A percentile compares a stretch with the other conserved stretches of the same genome.
phyloP scores from a whole-genome alignment of 768 basidiomycete species.

The Podaxis mareebaensis region DNA sequence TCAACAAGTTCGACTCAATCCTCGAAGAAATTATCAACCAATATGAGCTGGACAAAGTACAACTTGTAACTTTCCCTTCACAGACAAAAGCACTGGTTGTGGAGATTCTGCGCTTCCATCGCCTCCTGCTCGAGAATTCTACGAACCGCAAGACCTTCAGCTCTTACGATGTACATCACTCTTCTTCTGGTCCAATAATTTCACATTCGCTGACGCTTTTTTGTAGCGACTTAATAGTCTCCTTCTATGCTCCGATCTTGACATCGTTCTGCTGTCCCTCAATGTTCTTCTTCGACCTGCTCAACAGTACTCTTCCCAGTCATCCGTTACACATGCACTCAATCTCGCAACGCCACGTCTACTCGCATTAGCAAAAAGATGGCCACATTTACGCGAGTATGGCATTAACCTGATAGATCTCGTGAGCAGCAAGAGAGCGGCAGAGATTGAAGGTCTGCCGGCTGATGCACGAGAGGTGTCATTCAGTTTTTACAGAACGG shows the following conservation, averaged over 20 bases:
- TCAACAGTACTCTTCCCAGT: conserved; percentile 91
- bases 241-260: conserved; percentile 85
- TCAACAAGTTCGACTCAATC: conserved; percentile 93
- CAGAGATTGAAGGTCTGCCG: conserved; percentile 64
- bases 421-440: conserved; percentile 51
- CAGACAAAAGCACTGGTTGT: conserved; percentile 72
- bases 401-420: conserved; percentile 77
- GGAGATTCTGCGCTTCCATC: conserved; percentile 86
- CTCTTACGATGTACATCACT: conserved; percentile 86
- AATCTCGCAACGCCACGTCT: conserved; percentile 81
- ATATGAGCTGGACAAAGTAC: conserved; percentile 85
- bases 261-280: conserved; percentile 80
- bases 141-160: conserved; percentile 96
- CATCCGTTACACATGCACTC: conserved; percentile 80
- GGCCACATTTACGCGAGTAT: conserved; percentile 81
- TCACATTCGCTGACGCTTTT: conserved; percentile 15
- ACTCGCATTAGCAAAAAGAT: conserved; percentile 80
- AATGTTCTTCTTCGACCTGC: conserved; percentile 89
- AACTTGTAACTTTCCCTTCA: conserved; percentile 76
- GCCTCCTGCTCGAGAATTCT: conserved; percentile 92
- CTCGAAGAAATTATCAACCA: conserved; percentile 80
- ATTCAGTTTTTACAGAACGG: conserved; percentile 79
- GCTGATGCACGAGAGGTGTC: conserved; percentile 75
- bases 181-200: conserved; percentile 12
- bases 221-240: conserved; percentile 85